These are phyloP conservation scores for Lachnellula cervina DNA, from an alignment of 2,329 filamentous ascomycete genomes.

Conservation along the genomic window DNA sequence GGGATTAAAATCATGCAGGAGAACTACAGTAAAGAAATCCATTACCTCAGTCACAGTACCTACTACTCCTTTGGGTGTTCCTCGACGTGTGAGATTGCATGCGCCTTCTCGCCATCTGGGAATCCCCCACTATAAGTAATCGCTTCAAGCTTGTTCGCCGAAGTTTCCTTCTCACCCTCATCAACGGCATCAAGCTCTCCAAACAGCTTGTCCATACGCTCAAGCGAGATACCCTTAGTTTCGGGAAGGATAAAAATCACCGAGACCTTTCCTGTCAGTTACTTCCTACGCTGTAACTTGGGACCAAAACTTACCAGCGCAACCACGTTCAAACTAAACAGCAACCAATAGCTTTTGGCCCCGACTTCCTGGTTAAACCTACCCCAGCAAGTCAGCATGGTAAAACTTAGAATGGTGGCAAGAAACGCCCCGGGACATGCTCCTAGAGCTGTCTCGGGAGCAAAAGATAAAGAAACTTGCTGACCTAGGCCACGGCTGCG, in stretches of 20 bases:
- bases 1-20: too few species aligned
- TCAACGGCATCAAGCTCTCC: constrained; percentile 28
- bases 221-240: constrained; percentile 50
- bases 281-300: not conserved
- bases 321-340: constrained; percentile 36
- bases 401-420: too few species aligned
- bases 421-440: too few species aligned
- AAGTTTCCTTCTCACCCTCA: constrained; percentile 29
- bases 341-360: constrained; percentile 36
- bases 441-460: too few species aligned
- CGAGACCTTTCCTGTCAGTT: constrained; percentile 32
- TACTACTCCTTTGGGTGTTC: not conserved
- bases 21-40: too few species aligned
- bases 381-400: too few species aligned
- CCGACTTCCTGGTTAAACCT: constrained; percentile 36
- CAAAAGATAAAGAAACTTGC: too few species aligned
- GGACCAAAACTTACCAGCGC: constrained; percentile 24
- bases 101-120: constrained; percentile 2
- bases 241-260: constrained; percentile 49
- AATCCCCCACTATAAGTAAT: constrained; percentile 10
- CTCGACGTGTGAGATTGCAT: not conserved
- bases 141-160: constrained; percentile 26
- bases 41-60: not conserved
- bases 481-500: constrained; percentile 35
- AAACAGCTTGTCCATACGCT: constrained; percentile 53